These are phyloP conservation scores for Colletotrichum graminicola DNA, from an alignment of 2,329 filamentous ascomycete genomes.

Conservation along the genomic window DNA sequence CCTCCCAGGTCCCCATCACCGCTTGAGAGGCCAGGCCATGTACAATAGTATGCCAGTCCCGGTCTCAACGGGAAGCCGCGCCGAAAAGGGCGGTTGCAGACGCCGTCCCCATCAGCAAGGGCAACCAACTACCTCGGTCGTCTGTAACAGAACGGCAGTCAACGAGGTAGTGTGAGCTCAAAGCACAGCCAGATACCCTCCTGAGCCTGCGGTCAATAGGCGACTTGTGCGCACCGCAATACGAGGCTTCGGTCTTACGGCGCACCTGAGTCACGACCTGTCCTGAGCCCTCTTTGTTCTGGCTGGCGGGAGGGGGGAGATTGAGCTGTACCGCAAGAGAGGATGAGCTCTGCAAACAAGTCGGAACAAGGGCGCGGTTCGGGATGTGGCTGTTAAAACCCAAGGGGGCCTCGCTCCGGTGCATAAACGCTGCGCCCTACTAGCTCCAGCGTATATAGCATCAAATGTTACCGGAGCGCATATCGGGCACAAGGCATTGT, in stretches of 20 bases:
- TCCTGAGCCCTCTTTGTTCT: not conserved
- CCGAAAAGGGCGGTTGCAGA: not conserved
- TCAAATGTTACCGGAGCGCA: not conserved
- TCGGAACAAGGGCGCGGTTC: not conserved
- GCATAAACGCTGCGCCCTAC: not conserved
- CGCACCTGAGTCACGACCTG: constrained; percentile 5
- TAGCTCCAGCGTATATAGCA: not conserved
- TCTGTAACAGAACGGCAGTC: not conserved
- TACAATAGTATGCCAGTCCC: not conserved
- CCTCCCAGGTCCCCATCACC: constrained; percentile 55
- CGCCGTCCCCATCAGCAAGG: not conserved
- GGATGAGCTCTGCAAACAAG: not conserved
- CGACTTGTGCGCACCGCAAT: not conserved
- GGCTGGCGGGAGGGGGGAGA: not conserved
- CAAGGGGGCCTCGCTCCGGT: no score
- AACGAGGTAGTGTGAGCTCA: not conserved
- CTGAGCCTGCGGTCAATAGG: not conserved
- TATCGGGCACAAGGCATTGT: not conserved
- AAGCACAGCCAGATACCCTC: no score
- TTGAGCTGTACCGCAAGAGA: not conserved
- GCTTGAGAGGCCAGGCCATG: constrained; percentile 48
- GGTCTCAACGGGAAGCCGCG: not conserved
- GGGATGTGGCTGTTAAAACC: not conserved
- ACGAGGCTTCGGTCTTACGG: constrained; percentile 11
- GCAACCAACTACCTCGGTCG: not conserved